Conservation (phyloP, 2,329 filamentous ascomycete species). For the Huntiella omanensis region DNA sequence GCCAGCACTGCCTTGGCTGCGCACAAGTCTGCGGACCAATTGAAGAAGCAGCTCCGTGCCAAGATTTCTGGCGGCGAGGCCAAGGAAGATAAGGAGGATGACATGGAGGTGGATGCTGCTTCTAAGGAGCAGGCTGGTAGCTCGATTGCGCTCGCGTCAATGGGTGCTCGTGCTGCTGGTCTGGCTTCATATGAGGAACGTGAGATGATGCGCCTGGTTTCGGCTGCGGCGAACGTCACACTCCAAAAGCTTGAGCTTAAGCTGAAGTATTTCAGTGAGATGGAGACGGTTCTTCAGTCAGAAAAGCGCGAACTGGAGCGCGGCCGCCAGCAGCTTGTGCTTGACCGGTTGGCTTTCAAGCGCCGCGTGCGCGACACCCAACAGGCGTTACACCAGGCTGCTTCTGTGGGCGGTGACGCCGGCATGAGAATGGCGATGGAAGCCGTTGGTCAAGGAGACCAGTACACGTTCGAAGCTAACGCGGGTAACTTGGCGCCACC, state of each 20-base stretch:
- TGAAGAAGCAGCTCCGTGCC: constrained; percentile 60
- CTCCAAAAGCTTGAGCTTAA: constrained; percentile 92
- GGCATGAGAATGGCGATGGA: constrained; percentile 29
- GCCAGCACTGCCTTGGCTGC: constrained; percentile 79
- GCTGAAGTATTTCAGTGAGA: constrained; percentile 86
- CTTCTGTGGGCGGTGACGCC: constrained; percentile 29
- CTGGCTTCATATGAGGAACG: constrained; percentile 92
- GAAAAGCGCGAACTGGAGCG: constrained; percentile 87
- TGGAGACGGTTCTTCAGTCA: constrained; percentile 79
- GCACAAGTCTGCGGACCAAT: constrained; percentile 68
- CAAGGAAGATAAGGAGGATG: constrained; percentile 26
- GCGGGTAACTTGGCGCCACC: constrained; percentile 1
- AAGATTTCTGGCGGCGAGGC: constrained; percentile 46
- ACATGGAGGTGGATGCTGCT: constrained; percentile 41
- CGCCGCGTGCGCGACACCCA: constrained; percentile 70
- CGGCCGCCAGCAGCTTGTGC: constrained; percentile 77
- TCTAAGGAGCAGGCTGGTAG: constrained; percentile 28
- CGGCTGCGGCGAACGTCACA: constrained; percentile 81
- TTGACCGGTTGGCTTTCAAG: constrained; percentile 81
- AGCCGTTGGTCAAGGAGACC: constrained; percentile 28
- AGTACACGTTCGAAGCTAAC: constrained; percentile 31
- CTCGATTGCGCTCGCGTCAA: constrained; percentile 67
- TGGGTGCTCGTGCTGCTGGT: constrained; percentile 69
- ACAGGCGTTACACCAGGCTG: constrained; percentile 45
- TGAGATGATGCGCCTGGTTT: constrained; percentile 85